phyloP scores from a whole-genome alignment of 306 rosid genomes.

The Fagus sylvatica region DNA sequence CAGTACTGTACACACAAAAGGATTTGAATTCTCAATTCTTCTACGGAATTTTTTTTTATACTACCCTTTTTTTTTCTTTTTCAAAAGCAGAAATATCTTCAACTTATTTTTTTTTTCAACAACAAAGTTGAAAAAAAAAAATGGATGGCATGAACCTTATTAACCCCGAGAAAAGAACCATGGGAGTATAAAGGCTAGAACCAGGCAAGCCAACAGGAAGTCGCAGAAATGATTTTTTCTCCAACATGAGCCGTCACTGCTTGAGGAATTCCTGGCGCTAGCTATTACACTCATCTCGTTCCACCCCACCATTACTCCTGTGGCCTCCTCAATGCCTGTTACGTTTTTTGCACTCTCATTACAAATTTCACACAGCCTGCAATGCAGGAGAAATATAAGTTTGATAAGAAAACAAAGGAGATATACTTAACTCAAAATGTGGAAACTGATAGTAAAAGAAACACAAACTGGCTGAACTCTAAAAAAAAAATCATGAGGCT shows the following conservation, averaged over 20 bases:
- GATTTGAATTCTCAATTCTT: too few relatives aligned
- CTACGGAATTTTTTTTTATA: too few relatives aligned
- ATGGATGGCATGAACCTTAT: neutral
- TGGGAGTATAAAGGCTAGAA: conserved; percentile 18
- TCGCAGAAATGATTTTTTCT: conserved; percentile 14
- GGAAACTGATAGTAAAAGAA: neutral
- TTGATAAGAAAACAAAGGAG: neutral
- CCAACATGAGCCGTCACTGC: conserved; percentile 1
- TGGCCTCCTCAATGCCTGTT: neutral
- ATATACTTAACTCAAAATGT: neutral
- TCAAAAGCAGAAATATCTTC: neutral
- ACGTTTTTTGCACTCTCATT: conserved; percentile 29
- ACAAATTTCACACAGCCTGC: conserved; percentile 32
- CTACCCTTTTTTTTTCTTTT: neutral
- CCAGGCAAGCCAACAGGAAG: conserved; percentile 15
- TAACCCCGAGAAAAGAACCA: conserved; percentile 18
- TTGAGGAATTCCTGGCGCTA: conserved; percentile 1
- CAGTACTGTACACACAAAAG: too few relatives aligned
- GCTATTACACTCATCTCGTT: conserved; percentile 1
- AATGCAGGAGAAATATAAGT: neutral
- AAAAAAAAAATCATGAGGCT: neutral
- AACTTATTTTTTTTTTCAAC: neutral
- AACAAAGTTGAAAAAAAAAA: neutral
- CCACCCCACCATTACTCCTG: neutral
- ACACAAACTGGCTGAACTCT: neutral